Percentiles rank a stretch among this genome's conserved stretches.
phyloP scores from a whole-genome alignment of 192 early-diverging fungal genomes.

The Coemansia sp. region DNA sequence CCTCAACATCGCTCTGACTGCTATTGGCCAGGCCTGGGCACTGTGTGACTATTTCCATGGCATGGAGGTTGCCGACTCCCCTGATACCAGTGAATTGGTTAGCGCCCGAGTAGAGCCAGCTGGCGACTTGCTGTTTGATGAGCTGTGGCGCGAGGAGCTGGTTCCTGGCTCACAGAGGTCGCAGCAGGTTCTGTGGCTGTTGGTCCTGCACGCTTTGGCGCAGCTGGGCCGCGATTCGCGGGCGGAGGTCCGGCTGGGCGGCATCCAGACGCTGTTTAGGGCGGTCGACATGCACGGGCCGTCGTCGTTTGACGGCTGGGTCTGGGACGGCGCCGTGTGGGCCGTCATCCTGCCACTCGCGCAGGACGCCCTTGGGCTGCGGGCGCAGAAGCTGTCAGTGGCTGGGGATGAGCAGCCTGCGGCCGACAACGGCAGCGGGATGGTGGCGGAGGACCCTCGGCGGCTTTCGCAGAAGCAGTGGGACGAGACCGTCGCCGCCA shows the following conservation, averaged over 20 bases:
- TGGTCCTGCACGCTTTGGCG: conserved; percentile 79
- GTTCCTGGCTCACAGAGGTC: conserved; percentile 1
- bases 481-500: conserved; percentile 47
- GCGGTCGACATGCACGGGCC: conserved; percentile 88
- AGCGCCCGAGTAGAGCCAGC: neutral
- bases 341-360: conserved; percentile 78
- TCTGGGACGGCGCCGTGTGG: conserved; percentile 87
- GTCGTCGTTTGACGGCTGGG: conserved; percentile 60
- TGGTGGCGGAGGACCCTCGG: conserved; percentile 40
- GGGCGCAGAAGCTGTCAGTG: conserved; percentile 16
- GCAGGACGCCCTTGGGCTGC: conserved; percentile 15
- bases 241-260: conserved; percentile 90
- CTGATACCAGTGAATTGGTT: neutral
- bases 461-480: conserved; percentile 34
- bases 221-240: conserved; percentile 73
- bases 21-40: conserved; percentile 89
- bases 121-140: neutral
- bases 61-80: conserved; percentile 14
- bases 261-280: conserved; percentile 92
- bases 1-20: conserved; percentile 91
- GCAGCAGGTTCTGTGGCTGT: conserved; percentile 78
- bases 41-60: conserved; percentile 82
- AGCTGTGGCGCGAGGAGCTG: conserved; percentile 33
- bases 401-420: neutral
- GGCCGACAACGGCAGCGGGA: conserved; percentile 25